Evolutionary conservation across 2,329 filamentous ascomycete genomes (phyloP), one percentile per base, ranked within the genome.

Genomic region (Colletotrichum camelliae): DNA sequence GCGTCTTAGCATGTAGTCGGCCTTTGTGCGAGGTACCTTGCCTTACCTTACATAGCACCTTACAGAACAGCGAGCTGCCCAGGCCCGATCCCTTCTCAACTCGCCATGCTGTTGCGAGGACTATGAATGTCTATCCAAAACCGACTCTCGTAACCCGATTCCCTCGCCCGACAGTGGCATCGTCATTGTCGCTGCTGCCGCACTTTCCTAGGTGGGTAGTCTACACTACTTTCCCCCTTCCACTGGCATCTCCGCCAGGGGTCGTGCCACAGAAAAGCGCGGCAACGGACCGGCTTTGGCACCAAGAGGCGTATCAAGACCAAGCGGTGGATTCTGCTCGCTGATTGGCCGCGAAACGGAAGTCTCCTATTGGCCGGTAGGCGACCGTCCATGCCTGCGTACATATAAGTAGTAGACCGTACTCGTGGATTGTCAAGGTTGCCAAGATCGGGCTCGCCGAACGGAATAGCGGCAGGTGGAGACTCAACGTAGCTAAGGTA

Each of bases 401-500:
- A 18, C 39, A 21, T 21, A n/a, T n/a, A n/a, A n/a, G 5, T 8
- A 9, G 39, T 43, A 43, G 39, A 43, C 39, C 39, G 39, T n/a
- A 43, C 18, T 43, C 18, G 39, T 43, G 39, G 61, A 62, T 48
- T 27, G 62, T 64, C 67, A 75, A 75, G 67, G 75, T 75, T 77
- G 39, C 61, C 61, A 69, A 64, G 67, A 60, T 75, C 72, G 75
- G 75, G 43, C n/a, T 70, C 57, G 67, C 75, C 75, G 71, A 64
- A 43, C 66, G 43, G 15, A 70, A 58, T 31, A 33, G 58, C 57
- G 43, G 66, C 57, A 57, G 57, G 66, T 69, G 70, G 66, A 16
- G 57, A 35, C 18, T 4, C 31, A 21, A 29, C 33, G 13, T 16
- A 31, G 24, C 15, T 15, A 24, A 24, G 24, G 24, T 24, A 24